These are phyloP conservation scores for Penicillium cosmopolitanum DNA, from an alignment of 495 filamentous ascomycete genomes.

Conservation along the genomic window DNA sequence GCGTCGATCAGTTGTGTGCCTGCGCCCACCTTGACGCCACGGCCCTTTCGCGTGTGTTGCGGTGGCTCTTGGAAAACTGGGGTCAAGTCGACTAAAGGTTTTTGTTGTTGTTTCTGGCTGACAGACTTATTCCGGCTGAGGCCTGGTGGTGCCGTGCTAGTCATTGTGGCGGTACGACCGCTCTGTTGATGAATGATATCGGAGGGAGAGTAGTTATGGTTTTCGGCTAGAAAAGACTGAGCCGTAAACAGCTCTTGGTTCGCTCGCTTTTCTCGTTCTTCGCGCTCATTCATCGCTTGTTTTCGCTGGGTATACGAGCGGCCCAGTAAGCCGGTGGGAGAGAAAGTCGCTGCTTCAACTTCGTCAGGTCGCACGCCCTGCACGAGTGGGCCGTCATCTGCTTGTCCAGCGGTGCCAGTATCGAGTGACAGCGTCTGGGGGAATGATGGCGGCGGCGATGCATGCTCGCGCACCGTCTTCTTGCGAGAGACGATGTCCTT, in stretches of 20 bases:
- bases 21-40: conserved; percentile 64
- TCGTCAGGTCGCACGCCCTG: conserved; percentile 21
- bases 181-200: conserved; percentile 5
- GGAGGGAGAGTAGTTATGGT: conserved; percentile 13
- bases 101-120: conserved; percentile 40
- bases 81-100: conserved; percentile 76
- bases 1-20: conserved; percentile 66
- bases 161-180: conserved; percentile 43
- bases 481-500: conserved; percentile 39
- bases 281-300: conserved; percentile 55
- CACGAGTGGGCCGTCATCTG: conserved; percentile 19
- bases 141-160: conserved; percentile 30
- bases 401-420: conserved; percentile 19
- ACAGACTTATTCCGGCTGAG: conserved; percentile 36
- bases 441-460: conserved; percentile 50
- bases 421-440: conserved; percentile 42
- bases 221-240: conserved; percentile 25
- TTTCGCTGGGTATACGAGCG: conserved; percentile 66
- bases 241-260: conserved; percentile 33
- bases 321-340: conserved; percentile 61
- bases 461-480: conserved; percentile 42
- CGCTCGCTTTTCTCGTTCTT: conserved; percentile 42
- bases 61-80: conserved; percentile 75
- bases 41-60: conserved; percentile 69
- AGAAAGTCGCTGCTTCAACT: conserved; percentile 53